Base-by-base conservation (phyloP, 2,329 filamentous ascomycete species). In the Aspergillus sp. region DNA sequence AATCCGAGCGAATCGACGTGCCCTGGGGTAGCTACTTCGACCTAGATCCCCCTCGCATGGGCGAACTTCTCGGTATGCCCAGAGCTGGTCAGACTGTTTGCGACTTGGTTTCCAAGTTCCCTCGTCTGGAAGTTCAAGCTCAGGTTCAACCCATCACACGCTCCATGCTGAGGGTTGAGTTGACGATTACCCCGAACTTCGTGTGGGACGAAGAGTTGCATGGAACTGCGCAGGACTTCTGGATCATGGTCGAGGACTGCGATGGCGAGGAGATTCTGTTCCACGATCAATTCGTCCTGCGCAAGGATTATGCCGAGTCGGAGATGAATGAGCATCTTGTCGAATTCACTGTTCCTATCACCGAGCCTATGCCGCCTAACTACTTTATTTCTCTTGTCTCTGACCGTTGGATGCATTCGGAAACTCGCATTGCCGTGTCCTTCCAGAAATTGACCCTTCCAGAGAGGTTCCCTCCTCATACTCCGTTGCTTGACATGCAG, bases 381-480 rank as follows among this genome's bases (percentile, higher is more conserved):
- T 99, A 99, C 79, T 99, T 99, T 77, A 91, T 99, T 68, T 95
- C 92, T 0, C 85, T 99, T 40, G 79, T 97, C 19, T 98, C 93
- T 3, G 95, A 99, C 74, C 84, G 95, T 65, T 99, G 95, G 95
- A 97, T 99, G 91, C 91, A 96, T 72, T 91, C 93, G 0, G 93
- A 99, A 77, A 96, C 93, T 1, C 92, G 93, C 71, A 80, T 99
- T 54, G 89, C 93, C 0, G 89, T 99, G 2, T 93, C 93, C 0
- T 98, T 99, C 79, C 90, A 96, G 73, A 97, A 97, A 73, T 82
- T 99, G 27, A 90, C 96, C 44, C 82, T 99, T 5, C 95, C 95
- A 0, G 93, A 97, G 73, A 95, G 95, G 70, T 99, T 99, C 74
- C 93, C 93, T 31, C 88, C 95, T 41, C 93, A 96, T 70, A 99